A percentile compares a stretch with the other conserved stretches of the same genome.
These are phyloP conservation scores for Tuber indicum DNA, from an alignment of 495 filamentous ascomycete species.

Conservation along the genomic window DNA sequence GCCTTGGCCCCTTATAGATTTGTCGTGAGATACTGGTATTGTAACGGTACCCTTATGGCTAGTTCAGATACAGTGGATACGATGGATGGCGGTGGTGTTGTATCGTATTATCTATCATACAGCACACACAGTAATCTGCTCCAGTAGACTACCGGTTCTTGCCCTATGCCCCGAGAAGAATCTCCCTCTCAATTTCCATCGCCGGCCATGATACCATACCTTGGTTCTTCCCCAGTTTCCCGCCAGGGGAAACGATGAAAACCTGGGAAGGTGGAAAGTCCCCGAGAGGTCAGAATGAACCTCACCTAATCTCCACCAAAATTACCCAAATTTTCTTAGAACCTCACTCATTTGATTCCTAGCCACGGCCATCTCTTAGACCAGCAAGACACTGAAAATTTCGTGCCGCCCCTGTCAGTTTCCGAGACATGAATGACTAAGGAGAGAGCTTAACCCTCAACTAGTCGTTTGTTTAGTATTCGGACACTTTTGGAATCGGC, in stretches of 20 bases:
- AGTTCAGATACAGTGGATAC: not conserved
- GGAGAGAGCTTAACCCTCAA: no score
- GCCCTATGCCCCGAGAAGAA: not conserved
- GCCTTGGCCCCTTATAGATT: not conserved
- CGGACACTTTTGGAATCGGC: no score
- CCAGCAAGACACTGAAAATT: no score
- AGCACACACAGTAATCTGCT: no score
- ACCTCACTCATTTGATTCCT: not conserved
- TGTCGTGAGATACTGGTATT: not conserved
- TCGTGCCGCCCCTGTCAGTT: no score
- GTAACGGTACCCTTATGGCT: not conserved
- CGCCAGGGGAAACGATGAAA: not conserved
- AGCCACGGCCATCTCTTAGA: not conserved
- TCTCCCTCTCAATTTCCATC: not conserved
- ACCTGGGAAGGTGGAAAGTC: not conserved
- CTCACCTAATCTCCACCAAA: slow-evolving; percentile 1
- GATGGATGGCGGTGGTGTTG: not conserved
- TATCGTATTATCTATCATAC: not conserved
- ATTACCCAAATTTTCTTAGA: not conserved
- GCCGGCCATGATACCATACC: not conserved
- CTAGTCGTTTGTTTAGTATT: no score
- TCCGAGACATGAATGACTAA: no score
- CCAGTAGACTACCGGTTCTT: not conserved
- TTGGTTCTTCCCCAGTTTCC: not conserved
- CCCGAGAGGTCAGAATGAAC: not conserved